Evolutionary conservation across 140 eudicot species (phyloP), one percentile per base, ranked within the genome.

Genomic region (Anethum foeniculum): DNA sequence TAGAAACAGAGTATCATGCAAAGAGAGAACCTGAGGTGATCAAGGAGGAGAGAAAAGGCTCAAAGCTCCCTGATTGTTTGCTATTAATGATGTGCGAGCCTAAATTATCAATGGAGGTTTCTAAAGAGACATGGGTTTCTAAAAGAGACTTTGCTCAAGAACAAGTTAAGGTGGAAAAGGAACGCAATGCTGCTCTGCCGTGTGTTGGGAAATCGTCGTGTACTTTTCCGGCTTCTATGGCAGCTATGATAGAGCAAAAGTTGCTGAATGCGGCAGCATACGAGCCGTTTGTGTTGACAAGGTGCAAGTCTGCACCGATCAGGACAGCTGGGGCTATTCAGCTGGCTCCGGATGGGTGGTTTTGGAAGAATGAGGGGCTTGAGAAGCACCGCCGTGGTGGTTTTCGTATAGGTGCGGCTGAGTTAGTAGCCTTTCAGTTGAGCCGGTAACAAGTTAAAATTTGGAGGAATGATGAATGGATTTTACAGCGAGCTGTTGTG

Each of bases 51-150:
- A 73, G 64, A 56, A 84, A 36, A 43, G 74, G 30, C 68, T 75
- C 85, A 58, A 83, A 76, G 76, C 83, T 95, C 85, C 99, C 99
- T 14, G 96, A 95, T 14, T 95, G 98, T 85, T 88, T 95, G 84
- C 67, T 95, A 30, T 39, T 93, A 82, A 95, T 95, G 99, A 91
- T 89, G 93, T 90, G 91, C 34, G 99, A 95, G 81, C 99, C 99
- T 13, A 96, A 96, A 82, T 82, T 96, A 44, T 96, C 99, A 69
- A 91, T 96, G 96, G 97, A 93, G 75, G 96, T 96, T 10, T 96
- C 96, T 19, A 93, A 84, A 81, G 99, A 96, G 78, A 96, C 99
- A 60, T 96, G 99, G 99, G 99, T 96, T 36, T 88, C 97, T 86
- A 90, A 90, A 67, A 86, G 84, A 9, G 99, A 93, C 73, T 93